A percentile compares a stretch with the other conserved stretches of the same genome.
Evolutionary conservation across 2,329 filamentous ascomycete genomes (phyloP).

Genomic region (Pseudocercospora cruenta): DNA sequence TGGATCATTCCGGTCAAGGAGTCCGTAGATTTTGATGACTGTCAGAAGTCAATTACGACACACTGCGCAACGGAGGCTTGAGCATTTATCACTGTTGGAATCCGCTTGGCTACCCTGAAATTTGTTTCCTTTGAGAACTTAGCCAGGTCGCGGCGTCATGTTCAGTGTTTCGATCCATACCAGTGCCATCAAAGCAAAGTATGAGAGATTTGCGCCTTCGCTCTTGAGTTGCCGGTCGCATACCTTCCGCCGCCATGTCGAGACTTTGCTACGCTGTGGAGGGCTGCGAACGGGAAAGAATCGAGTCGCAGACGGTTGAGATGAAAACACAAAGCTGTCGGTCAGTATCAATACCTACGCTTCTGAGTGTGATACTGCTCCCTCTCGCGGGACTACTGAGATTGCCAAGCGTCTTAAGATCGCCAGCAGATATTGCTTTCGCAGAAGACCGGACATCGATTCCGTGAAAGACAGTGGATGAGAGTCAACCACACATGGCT

Average conservation of each 20-base stretch:
- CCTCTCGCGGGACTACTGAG: neutral
- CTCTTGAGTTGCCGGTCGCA: neutral
- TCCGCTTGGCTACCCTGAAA: slow-evolving; percentile 5
- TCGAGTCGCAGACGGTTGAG: neutral
- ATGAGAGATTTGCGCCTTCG: slow-evolving; percentile 2
- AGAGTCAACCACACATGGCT: neutral
- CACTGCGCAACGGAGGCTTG: neutral
- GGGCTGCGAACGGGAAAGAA: neutral
- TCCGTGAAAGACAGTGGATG: neutral
- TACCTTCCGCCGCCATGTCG: neutral
- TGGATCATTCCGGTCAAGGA: slow-evolving; percentile 1
- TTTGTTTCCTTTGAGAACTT: neutral
- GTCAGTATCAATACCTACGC: neutral
- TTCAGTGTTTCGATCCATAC: neutral
- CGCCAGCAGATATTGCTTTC: neutral
- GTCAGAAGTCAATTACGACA: neutral
- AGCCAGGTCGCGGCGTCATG: neutral
- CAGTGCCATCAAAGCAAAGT: slow-evolving; percentile 3
- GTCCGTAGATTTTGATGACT: slow-evolving; percentile 1
- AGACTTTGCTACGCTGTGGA: neutral
- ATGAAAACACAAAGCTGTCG: neutral
- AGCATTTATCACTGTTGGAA: neutral
- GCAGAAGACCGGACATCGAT: neutral
- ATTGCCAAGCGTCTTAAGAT: neutral
- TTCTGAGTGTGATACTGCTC: neutral